These are phyloP conservation scores for Isatis lusitanica DNA, from an alignment of 441 rosid species.

Conservation along the genomic window DNA sequence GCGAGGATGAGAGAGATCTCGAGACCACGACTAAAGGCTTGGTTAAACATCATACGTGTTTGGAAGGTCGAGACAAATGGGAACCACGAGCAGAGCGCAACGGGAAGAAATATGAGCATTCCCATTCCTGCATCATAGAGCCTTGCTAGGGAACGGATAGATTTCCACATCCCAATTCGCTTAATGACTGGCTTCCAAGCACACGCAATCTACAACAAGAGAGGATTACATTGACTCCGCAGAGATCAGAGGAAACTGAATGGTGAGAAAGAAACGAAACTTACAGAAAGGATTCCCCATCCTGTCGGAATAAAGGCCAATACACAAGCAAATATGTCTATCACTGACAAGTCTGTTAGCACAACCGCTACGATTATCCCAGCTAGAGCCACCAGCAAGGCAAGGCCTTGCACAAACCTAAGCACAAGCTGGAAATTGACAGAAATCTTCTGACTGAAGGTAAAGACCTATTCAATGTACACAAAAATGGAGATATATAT, in stretches of 20 bases:
- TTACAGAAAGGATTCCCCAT: conserved; percentile 94
- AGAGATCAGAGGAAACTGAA: neutral
- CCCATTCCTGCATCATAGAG: conserved; percentile 97
- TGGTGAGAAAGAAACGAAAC: conserved; percentile 29
- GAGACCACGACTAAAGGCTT: conserved; percentile 93
- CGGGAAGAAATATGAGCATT: conserved; percentile 82
- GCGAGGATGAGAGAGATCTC: conserved; percentile 98
- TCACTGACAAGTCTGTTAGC: conserved; percentile 46
- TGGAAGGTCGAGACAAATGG: conserved; percentile 98
- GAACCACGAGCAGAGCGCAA: conserved; percentile 93
- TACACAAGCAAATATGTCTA: conserved; percentile 81
- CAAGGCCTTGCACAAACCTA: conserved; percentile 86
- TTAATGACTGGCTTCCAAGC: conserved; percentile 97
- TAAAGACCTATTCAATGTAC: conserved; percentile 67
- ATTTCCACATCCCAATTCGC: conserved; percentile 83
- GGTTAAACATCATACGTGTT: conserved; percentile 97
- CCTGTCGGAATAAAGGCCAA: conserved; percentile 94
- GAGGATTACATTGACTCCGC: neutral
- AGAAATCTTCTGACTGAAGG: conserved; percentile 97
- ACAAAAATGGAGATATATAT: neutral
- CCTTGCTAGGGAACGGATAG: conserved; percentile 81
- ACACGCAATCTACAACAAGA: conserved; percentile 65
- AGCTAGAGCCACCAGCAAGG: conserved; percentile 78
- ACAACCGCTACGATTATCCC: conserved; percentile 72
- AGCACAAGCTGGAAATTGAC: conserved; percentile 94